Percentiles rank a stretch among this genome's conserved stretches.
Conservation (phyloP, 1,284 basidiomycete species). For the Leccinum pallidistipes region DNA sequence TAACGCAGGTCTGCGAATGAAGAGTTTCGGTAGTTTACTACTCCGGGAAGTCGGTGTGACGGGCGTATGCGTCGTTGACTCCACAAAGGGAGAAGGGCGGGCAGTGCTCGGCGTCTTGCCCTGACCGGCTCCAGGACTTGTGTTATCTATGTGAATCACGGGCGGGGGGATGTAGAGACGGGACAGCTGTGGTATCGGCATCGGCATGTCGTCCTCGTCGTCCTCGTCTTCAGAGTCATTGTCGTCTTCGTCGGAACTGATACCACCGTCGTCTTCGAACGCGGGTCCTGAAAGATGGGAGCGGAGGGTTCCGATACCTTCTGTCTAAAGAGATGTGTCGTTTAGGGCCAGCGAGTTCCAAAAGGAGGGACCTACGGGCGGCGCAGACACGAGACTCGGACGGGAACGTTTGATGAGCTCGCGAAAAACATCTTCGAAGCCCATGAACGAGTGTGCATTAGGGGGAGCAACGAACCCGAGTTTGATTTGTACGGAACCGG, state of each 20-base stretch:
- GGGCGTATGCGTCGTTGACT: constrained; percentile 12
- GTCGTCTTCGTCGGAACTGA: constrained; percentile 60
- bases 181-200: constrained; percentile 16
- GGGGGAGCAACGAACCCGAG: constrained; percentile 70
- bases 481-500: constrained; percentile 70
- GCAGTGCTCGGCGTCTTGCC: constrained; percentile 25
- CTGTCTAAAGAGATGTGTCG: constrained; percentile 54
- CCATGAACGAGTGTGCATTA: constrained; percentile 37
- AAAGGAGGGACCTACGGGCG: constrained; percentile 55
- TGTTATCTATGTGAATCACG: constrained; percentile 18
- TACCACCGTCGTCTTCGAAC: constrained; percentile 79
- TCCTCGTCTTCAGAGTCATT: constrained; percentile 33
- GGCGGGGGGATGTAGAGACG: constrained; percentile 34
- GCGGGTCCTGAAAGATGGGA: constrained; percentile 54
- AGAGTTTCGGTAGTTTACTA: constrained; percentile 39
- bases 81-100: constrained; percentile 25
- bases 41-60: constrained; percentile 24
- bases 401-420: constrained; percentile 67
- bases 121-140: constrained; percentile 9
- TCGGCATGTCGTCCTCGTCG: constrained; percentile 20
- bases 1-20: constrained; percentile 37
- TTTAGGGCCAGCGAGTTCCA: neutral
- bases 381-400: constrained; percentile 71
- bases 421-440: constrained; percentile 59
- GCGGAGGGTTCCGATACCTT: constrained; percentile 44